Base-by-base conservation (phyloP, 148 eudicot genomes). In the Simmondsia chinensis region DNA sequence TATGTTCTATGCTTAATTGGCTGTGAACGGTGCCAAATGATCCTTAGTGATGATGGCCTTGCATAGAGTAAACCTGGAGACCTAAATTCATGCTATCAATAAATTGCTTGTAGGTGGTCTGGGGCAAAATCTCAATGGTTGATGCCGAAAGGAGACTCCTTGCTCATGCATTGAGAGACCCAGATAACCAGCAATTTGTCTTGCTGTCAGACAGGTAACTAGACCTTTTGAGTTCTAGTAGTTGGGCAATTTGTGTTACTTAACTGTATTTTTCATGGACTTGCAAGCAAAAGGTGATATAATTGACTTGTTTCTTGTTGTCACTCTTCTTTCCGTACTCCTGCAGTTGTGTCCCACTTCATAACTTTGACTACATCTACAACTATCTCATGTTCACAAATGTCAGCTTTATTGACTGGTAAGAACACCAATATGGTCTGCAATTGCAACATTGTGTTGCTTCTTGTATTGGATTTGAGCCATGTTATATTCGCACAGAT, bases 111-210 rank as follows among this genome's bases (percentile, higher is more conserved):
- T 52, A 76, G 82, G 82, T 76, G 16, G 56, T 43, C 13, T 76
- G 82, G 82, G 82, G 82, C 35, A 68, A 64, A 61, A 68, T 76
- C 47, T 71, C 77, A n/a, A 76, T 76, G 82, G 77, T 76, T 57
- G 82, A 76, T 71, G 82, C 82, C 26, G 82, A 76, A 57, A 76
- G 76, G 54, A 71, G 82, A 68, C 74, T 76, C 19, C 70, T 76
- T 18, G 74, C 74, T 51, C 61, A 71, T 57, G 82, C 82, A 15
- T 72, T 76, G 40, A 60, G 54, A 46, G 82, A 76, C 36, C 71
- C 74, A 30, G 74, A 76, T 51, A 76, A 71, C 46, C 82, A 76
- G 59, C 77, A 76, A 34, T 76, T 76, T 54, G 69, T 76, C 50
- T 68, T 76, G 66, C 77, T 76, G 32, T 76, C 82, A 21, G 82